Evolutionary conservation across 1,284 basidiomycete species (phyloP).

Genomic region (Malassezia dermatis): DNA sequence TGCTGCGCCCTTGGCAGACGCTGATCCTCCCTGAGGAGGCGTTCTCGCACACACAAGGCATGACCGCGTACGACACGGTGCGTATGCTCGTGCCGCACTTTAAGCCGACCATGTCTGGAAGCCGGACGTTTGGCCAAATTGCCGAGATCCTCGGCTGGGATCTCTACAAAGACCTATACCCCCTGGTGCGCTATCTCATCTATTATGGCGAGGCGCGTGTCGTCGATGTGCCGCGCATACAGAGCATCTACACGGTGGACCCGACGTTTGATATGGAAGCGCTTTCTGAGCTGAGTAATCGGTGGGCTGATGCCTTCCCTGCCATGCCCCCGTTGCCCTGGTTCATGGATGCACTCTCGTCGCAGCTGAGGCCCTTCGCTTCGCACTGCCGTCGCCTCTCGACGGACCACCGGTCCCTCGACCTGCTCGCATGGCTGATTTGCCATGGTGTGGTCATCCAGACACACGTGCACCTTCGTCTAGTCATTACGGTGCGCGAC

Average conservation of each 20-base stretch:
- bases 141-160: conserved; percentile 74
- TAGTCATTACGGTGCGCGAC: conserved; percentile 66
- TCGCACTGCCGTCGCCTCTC: conserved; percentile 23
- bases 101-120: conserved; percentile 6
- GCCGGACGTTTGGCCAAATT: conserved; percentile 66
- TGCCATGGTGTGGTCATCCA: conserved; percentile 73
- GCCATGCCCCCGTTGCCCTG: conserved; percentile 58
- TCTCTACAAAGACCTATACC: conserved; percentile 71
- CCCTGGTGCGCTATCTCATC: conserved; percentile 77
- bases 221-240: conserved; percentile 72
- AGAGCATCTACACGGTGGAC: conserved; percentile 64
- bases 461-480: conserved; percentile 71
- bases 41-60: not conserved
- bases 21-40: conserved; percentile 58
- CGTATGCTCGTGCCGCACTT: conserved; percentile 3
- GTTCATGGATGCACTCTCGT: conserved; percentile 29
- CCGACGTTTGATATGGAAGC: conserved; percentile 49
- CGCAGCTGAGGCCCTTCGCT: conserved; percentile 20
- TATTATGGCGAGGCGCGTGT: conserved; percentile 79
- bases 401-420: conserved; percentile 56
- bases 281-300: conserved; percentile 55
- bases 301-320: conserved; percentile 63
- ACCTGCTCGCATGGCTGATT: conserved; percentile 84
- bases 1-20: conserved; percentile 83
- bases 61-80: not conserved